A percentile compares a stretch with the other conserved stretches of the same genome.
Conservation (phyloP, 306 rosid genomes). For the Abrus pulchellus region DNA sequence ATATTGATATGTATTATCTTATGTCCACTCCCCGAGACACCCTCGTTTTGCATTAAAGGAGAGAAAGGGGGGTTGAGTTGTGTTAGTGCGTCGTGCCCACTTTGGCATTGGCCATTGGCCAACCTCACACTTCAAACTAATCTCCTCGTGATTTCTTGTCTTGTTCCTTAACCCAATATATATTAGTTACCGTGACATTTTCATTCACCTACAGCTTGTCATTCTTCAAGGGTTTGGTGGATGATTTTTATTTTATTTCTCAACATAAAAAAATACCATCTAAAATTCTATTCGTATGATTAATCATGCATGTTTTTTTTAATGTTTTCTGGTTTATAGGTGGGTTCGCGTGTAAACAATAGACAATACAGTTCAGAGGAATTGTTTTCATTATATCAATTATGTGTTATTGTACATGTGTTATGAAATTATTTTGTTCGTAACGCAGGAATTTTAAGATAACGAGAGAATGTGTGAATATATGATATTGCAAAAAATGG, state of each 20-base stretch:
- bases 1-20: neutral
- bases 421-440: neutral
- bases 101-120: neutral
- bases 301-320: neutral
- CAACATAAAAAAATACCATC: neutral
- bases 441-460: neutral
- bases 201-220: neutral
- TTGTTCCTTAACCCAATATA: neutral
- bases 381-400: neutral
- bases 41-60: neutral
- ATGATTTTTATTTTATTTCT: neutral
- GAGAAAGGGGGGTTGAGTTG: constrained; percentile 27
- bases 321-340: neutral
- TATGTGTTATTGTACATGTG: neutral
- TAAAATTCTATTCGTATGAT: neutral
- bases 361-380: neutral
- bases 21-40: neutral
- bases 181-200: neutral
- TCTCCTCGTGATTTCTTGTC: constrained; percentile 17
- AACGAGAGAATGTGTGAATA: neutral
- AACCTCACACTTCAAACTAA: constrained; percentile 2
- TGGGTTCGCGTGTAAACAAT: neutral
- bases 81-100: constrained; percentile 29
- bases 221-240: neutral
- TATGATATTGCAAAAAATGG: neutral